These are phyloP conservation scores for Uronychia setigera DNA, from an alignment of 73 alveolate species.

Conservation along the genomic window DNA sequence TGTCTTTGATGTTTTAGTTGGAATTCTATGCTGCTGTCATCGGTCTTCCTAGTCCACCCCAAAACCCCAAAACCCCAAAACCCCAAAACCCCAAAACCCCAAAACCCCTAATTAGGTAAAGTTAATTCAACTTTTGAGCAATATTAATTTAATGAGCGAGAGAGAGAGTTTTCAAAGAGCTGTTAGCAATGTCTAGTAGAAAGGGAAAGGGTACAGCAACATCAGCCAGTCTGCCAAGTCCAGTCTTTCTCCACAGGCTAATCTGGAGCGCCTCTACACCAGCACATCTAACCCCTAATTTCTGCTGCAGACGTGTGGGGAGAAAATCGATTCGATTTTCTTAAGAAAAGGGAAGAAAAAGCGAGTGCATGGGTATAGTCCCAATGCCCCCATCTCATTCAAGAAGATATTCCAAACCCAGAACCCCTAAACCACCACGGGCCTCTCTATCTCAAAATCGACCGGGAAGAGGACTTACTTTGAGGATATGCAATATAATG, in stretches of 20 bases:
- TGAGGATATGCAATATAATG: background rate
- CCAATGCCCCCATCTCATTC: background rate
- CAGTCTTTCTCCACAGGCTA: background rate
- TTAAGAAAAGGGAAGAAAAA: background rate
- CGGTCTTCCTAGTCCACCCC: background rate
- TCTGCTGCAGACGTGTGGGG: conserved; percentile 1
- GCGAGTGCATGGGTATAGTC: background rate
- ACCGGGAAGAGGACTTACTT: background rate
- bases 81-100: too few species aligned
- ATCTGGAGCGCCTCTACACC: background rate
- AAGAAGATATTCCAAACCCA: background rate
- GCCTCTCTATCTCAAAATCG: background rate
- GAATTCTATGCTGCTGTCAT: background rate
- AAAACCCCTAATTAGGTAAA: too few species aligned
- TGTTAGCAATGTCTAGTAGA: background rate
- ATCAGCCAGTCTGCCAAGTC: conserved; percentile 1
- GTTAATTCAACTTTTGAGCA: too few species aligned
- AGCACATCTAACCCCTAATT: background rate
- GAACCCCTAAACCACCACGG: background rate
- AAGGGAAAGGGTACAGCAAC: background rate
- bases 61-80: too few species aligned
- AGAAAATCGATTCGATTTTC: background rate
- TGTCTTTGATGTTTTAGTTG: background rate
- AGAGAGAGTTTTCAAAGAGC: background rate
- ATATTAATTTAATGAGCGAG: too few species aligned